Conservation (phyloP, 371 early-diverging fungal genomes). For the Parasitella parasitica region DNA sequence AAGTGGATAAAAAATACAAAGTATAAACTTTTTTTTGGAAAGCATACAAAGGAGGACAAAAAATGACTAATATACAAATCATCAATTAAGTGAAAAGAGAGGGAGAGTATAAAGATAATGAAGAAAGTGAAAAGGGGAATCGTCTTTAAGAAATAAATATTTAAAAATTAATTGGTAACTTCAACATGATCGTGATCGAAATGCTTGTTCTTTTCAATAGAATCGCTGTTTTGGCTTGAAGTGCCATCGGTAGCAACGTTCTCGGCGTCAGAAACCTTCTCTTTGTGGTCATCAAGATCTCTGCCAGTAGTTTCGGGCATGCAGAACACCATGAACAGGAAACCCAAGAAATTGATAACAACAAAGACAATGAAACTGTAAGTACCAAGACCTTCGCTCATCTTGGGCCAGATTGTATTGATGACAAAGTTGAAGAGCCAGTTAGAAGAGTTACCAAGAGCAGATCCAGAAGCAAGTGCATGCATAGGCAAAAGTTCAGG, state of each 20-base stretch:
- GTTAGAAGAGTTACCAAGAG: conserved; percentile 44
- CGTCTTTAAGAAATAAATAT: neutral
- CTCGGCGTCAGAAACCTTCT: conserved; percentile 5
- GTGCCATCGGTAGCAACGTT: neutral
- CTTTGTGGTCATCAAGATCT: conserved; percentile 31
- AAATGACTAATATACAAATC: neutral
- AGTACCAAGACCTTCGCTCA: conserved; percentile 28
- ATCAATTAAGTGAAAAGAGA: conserved; percentile 1
- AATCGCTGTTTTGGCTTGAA: conserved; percentile 3
- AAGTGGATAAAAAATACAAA: neutral
- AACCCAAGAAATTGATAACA: conserved; percentile 44
- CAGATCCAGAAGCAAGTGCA: conserved; percentile 46
- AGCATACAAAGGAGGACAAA: neutral
- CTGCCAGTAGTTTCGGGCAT: conserved; percentile 49
- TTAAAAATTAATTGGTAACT: neutral
- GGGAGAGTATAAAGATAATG: neutral
- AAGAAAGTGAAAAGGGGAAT: neutral
- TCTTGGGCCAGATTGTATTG: conserved; percentile 45
- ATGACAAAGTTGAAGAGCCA: conserved; percentile 49
- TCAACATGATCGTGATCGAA: conserved; percentile 1
- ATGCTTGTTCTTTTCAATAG: neutral
- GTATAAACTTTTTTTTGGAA: neutral
- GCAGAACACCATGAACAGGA: conserved; percentile 37
- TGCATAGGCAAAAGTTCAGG: conserved; percentile 48
- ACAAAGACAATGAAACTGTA: conserved; percentile 45